These are phyloP conservation scores for Platanthera guangdongensis DNA, from an alignment of 106 monocot species.

Conservation along the genomic window DNA sequence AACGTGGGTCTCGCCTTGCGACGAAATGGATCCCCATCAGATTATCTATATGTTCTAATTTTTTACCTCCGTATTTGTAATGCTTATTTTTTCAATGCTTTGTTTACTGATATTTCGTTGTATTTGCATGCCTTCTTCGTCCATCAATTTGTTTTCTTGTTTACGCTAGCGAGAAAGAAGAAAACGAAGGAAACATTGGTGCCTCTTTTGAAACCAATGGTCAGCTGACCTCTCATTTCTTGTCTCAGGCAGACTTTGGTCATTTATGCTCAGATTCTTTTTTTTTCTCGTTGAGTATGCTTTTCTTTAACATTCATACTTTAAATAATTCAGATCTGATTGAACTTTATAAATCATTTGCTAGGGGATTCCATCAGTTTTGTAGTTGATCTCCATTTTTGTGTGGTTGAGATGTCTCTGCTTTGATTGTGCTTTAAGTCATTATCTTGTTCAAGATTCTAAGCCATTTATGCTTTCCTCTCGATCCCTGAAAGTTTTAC, in stretches of 20 bases:
- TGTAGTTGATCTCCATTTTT: neutral
- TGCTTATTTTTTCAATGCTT: neutral
- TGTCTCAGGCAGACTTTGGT: neutral
- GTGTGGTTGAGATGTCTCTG: neutral
- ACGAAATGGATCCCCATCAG: neutral
- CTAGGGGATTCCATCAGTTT: no score
- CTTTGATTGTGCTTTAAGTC: neutral
- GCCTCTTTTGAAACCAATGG: neutral
- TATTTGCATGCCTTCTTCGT: neutral
- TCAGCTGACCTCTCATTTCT: neutral
- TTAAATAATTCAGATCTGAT: neutral
- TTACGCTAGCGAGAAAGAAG: neutral
- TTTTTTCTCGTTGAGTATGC: neutral
- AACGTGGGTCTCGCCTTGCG: no score
- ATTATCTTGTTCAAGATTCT: neutral
- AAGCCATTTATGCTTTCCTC: conserved; percentile 3
- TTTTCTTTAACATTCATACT: neutral
- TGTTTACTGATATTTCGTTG: neutral
- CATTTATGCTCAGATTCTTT: neutral
- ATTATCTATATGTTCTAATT: neutral
- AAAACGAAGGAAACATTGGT: neutral
- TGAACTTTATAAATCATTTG: neutral
- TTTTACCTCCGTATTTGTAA: neutral
- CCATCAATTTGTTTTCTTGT: neutral
- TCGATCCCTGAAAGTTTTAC: neutral